A percentile compares a stretch with the other conserved stretches of the same genome.
These are phyloP conservation scores for Coleophoma eucalyptorum DNA, from an alignment of 2,329 filamentous ascomycete genomes.

Conservation along the genomic window DNA sequence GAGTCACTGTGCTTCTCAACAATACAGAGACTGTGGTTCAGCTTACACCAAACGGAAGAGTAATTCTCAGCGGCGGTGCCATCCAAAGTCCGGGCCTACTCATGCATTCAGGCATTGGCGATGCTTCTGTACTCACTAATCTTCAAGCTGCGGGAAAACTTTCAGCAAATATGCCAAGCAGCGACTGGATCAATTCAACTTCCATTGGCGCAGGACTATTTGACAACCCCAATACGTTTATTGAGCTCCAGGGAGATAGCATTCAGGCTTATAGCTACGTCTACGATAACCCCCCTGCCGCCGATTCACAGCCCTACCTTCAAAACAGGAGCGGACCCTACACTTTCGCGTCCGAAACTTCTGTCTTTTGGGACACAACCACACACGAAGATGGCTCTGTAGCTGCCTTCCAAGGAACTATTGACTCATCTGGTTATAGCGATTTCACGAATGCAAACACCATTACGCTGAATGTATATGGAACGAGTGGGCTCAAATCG, in stretches of 20 bases:
- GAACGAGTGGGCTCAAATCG: conserved; percentile 49
- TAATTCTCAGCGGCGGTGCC: conserved; percentile 46
- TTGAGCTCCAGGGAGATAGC: conserved; percentile 38
- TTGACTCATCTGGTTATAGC: conserved; percentile 41
- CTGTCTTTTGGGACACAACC: conserved; percentile 48
- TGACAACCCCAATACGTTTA: conserved; percentile 53
- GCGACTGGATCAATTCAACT: conserved; percentile 43
- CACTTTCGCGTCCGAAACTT: conserved; percentile 47
- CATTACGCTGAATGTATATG: conserved; percentile 54
- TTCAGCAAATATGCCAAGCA: conserved; percentile 21
- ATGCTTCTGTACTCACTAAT: conserved; percentile 20
- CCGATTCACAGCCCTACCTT: conserved; percentile 43
- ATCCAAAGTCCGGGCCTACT: conserved; percentile 48
- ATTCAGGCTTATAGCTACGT: conserved; percentile 44
- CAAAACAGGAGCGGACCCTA: conserved; percentile 45
- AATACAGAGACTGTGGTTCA: conserved; percentile 17
- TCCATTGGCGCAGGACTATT: conserved; percentile 47
- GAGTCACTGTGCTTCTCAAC: conserved; percentile 33
- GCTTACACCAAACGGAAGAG: conserved; percentile 15
- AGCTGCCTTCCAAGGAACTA: conserved; percentile 47
- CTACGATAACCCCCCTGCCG: conserved; percentile 37
- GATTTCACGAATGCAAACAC: conserved; percentile 38
- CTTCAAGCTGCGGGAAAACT: conserved; percentile 32
- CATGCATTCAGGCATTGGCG: conserved; percentile 47
- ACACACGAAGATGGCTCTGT: conserved; percentile 35